Base-by-base conservation (phyloP, 768 basidiomycete genomes). In the Russula lepida region DNA sequence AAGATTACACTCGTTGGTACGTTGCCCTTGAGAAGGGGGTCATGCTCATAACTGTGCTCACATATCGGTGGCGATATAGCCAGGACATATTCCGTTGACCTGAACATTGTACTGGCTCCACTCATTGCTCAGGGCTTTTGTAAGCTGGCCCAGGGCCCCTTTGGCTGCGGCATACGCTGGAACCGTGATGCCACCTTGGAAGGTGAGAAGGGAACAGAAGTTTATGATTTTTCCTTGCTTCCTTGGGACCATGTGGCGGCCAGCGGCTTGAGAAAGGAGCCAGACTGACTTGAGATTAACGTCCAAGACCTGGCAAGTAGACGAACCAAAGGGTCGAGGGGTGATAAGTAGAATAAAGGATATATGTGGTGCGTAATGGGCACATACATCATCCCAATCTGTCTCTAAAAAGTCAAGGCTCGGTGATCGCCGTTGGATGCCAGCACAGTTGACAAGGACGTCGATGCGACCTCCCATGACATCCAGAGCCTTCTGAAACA, bases 161-260 rank as follows among this genome's bases (percentile, higher is more conserved):
- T 95, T 95, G 9, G 94, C 89, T 4, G 94, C 84, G 2, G 93
- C 90, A 69, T 95, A 95, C 12, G 94, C 94, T 21, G 93, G 92
- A 43, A 95, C 81, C 15, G 84, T 86, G 54, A 87, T 59, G 48
- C 86, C 86, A 50, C 81, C 82, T 69, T 82, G 75, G 64, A 72
- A 73, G 28, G 67, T 70, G 30, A 59, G 62, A 33, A 66, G 65
- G 43, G 66, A 66, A 48, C 62, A 82, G 65, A 86, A 78, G 71
- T 86, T 86, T 71, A 88, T 85, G 68, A 87, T 84, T 71, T 86
- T 86, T 33, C 92, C 76, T 73, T 89, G 72, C 72, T 77, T 77
- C 67, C 75, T 83, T 56, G 78, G 84, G 12, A 94, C 83, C 92
- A 95, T 95, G 75, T 97, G 94, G 64, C 80, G 77, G 13, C 91